These are phyloP conservation scores for Podosphaera xanthii DNA, from an alignment of 2,329 filamentous ascomycete species.

Conservation along the genomic window DNA sequence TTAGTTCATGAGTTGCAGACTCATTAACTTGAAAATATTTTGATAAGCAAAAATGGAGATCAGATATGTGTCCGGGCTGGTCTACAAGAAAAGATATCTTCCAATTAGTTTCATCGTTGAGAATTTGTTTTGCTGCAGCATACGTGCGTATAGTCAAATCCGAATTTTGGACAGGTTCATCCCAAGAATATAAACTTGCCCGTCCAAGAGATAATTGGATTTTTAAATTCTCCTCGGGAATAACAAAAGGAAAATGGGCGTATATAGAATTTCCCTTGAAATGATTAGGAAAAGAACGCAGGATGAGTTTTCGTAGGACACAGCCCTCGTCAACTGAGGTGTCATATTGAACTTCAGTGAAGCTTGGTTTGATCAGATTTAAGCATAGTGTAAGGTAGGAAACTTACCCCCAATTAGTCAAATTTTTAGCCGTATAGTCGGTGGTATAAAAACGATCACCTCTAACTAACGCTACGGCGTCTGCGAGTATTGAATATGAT, in stretches of 20 bases:
- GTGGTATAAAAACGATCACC: slow-evolving; percentile 33
- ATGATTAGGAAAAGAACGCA: slow-evolving; percentile 58
- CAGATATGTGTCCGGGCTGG: slow-evolving; percentile 24
- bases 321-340: slow-evolving; percentile 56
- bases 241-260: slow-evolving; percentile 31
- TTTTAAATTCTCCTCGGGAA: slow-evolving; percentile 46
- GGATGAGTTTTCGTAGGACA: slow-evolving; percentile 65
- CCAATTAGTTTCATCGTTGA: slow-evolving; percentile 36
- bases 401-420: slow-evolving; percentile 60
- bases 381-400: slow-evolving; percentile 13
- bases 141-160: slow-evolving; percentile 36
- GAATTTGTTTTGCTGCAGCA: slow-evolving; percentile 34
- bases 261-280: slow-evolving; percentile 62
- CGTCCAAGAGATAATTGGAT: slow-evolving; percentile 47
- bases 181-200: slow-evolving; percentile 46
- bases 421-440: slow-evolving; percentile 30
- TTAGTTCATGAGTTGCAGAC: slow-evolving; percentile 28
- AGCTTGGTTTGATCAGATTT: slow-evolving; percentile 5
- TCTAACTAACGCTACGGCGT: slow-evolving; percentile 34
- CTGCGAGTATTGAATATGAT: slow-evolving; percentile 32
- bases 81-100: slow-evolving; percentile 30
- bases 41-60: slow-evolving; percentile 32
- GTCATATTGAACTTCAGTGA: slow-evolving; percentile 43
- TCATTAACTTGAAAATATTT: slow-evolving; percentile 26
- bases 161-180: slow-evolving; percentile 31